Evolutionary conservation across 164 flowering plant genomes (phyloP).

Genomic region (Taxillus chinensis): DNA sequence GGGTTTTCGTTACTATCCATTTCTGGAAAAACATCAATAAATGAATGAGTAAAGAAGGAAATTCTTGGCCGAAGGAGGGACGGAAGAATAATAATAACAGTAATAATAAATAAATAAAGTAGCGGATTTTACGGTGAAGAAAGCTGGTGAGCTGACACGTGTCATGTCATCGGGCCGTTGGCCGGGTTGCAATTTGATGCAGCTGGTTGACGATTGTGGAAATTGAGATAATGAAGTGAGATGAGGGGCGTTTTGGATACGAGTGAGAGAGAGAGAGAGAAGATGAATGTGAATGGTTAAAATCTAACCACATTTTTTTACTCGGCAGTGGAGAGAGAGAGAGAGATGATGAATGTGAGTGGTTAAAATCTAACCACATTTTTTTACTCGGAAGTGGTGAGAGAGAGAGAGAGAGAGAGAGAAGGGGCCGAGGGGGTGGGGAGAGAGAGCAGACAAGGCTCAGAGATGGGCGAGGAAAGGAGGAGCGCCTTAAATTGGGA

Average conservation of each 20-base stretch:
- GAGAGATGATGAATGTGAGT: conserved; percentile 1
- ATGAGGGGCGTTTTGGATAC: no score
- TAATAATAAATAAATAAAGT: conserved; percentile 4
- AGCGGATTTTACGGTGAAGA: conserved; percentile 29
- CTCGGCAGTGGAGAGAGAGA: conserved; percentile 2
- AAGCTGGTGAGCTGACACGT: conserved; percentile 22
- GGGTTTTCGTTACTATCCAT: no score
- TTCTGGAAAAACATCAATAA: no score
- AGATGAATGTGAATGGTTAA: conserved; percentile 5
- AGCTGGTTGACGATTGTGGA: conserved; percentile 6
- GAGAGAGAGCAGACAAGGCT: background rate
- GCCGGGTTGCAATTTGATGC: background rate
- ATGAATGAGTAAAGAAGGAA: conserved; percentile 2
- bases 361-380: background rate
- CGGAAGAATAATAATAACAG: background rate
- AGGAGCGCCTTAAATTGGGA: background rate
- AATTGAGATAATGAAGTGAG: conserved; percentile 7
- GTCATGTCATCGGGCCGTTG: background rate
- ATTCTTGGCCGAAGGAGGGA: conserved; percentile 5
- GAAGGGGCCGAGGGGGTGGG: background rate
- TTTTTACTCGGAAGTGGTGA: conserved; percentile 3
- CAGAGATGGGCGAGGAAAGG: background rate
- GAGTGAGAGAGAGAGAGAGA: background rate
- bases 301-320: background rate
- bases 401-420: conserved; percentile 2